phyloP scores from a whole-genome alignment of 2,329 filamentous ascomycete genomes.

The Neoascochyta sp. region DNA sequence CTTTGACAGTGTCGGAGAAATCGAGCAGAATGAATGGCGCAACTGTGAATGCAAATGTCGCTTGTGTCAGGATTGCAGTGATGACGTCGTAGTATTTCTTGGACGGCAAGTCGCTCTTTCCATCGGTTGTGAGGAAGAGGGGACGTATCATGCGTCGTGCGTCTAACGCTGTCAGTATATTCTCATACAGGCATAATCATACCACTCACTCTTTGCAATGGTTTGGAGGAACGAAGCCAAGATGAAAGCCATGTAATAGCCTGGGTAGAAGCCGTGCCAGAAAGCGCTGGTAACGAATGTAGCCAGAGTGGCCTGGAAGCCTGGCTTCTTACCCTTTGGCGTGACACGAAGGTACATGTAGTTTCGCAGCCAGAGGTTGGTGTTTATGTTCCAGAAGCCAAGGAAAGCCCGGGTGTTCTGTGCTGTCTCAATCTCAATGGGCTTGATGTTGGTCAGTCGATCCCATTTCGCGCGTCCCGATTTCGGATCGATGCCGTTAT shows the following conservation, averaged over 20 bases:
- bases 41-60: constrained; percentile 77
- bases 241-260: constrained; percentile 89
- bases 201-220: constrained; percentile 80
- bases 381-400: constrained; percentile 97
- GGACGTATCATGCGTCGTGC: constrained; percentile 85
- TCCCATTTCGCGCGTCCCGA: constrained; percentile 88
- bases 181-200: too few species aligned
- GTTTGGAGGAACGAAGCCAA: constrained; percentile 90
- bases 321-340: constrained; percentile 90
- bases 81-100: constrained; percentile 86
- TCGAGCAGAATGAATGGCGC: constrained; percentile 81
- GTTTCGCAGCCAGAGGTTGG: constrained; percentile 92
- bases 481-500: constrained; percentile 82
- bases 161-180: constrained; percentile 52
- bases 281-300: constrained; percentile 93
- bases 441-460: constrained; percentile 82
- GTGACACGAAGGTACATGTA: constrained; percentile 95
- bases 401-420: constrained; percentile 93
- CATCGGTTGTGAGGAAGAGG: constrained; percentile 82
- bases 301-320: constrained; percentile 88
- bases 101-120: constrained; percentile 50
- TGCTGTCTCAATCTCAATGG: constrained; percentile 79
- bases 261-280: constrained; percentile 97
- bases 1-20: constrained; percentile 64
- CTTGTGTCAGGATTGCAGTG: constrained; percentile 72